Conservation (phyloP, 2,329 filamentous ascomycete species). For the Fusarium sororula region DNA sequence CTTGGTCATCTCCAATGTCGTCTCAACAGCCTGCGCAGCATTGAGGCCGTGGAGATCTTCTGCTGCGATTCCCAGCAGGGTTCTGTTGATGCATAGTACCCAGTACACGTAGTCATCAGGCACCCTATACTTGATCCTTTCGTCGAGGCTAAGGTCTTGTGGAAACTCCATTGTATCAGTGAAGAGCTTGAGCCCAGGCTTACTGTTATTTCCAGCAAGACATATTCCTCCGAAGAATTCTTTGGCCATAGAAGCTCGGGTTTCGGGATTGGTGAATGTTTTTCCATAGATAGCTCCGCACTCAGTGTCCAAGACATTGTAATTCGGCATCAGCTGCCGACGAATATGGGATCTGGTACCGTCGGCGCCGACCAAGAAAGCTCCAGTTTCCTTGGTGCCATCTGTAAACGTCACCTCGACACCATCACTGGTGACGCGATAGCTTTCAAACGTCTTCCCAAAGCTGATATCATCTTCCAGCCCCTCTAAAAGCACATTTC, state of each 20-base stretch:
- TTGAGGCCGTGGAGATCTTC: neutral
- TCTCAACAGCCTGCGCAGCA: neutral
- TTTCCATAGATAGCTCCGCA: neutral
- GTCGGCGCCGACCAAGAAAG: neutral
- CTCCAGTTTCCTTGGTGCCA: neutral
- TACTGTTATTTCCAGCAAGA: neutral
- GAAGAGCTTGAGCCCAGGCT: neutral
- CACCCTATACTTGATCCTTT: neutral
- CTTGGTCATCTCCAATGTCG: neutral
- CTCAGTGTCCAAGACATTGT: neutral
- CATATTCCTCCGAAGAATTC: neutral
- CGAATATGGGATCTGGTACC: neutral
- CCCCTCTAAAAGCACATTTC: fast-evolving
- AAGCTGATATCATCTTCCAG: neutral
- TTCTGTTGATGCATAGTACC: neutral
- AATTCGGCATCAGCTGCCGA: neutral
- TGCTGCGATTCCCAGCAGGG: neutral
- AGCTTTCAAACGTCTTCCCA: neutral
- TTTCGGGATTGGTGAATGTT: neutral
- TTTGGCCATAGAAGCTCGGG: fast-evolving
- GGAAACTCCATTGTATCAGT: neutral
- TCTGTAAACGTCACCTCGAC: neutral
- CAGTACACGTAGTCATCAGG: neutral
- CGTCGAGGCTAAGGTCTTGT: neutral
- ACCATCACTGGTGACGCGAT: fast-evolving